Evolutionary conservation across 2,329 filamentous ascomycete genomes (phyloP), one percentile per base, ranked within the genome.

Genomic region (Botrytis elliptica): DNA sequence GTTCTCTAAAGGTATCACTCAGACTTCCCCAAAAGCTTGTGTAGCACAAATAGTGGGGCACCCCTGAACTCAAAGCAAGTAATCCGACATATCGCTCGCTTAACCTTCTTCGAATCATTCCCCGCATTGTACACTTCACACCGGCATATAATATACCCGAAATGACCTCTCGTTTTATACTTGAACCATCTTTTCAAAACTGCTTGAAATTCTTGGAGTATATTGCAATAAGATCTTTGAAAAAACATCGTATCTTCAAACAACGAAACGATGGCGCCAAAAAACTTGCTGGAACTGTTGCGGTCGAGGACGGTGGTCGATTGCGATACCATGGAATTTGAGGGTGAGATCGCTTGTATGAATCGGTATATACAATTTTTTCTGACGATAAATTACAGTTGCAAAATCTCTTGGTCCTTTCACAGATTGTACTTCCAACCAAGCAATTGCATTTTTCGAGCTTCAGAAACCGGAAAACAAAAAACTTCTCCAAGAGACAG

Each of bases 401-500:
- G 83, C 84, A 20, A 82, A 81, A 77, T 77, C 80, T 12, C 77
- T 86, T 4, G 86, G 85, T 22, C 85, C 85, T 1, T 88, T 88
- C 73, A 81, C 83, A 8, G 86, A 88, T 75, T 88, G 85, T 75
- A 88, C 86, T 33, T 88, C 86, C 1, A 88, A 88, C 72, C 86
- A 88, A 80, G 86, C 86, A 76, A 88, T 88, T 74, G 85, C 85
- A 49, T 85, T 84, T 74, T 79, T 79, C 67, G 86, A 88, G 76
- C 80, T 88, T 42, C 82, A 80, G 52, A 84, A 84, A 25, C 82
- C 82, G 9, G 73, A 83, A 16, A 82, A 87, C 72, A 76, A 78
- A 8, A 76, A 80, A 5, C 75, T 82, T 4, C 82, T 88, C 36
- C 69, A 78, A 59, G 79, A 84, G 57, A 81, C 84, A 12, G 77